Evolutionary conservation across 371 early-diverging fungal species (phyloP), one percentile per base, ranked within the genome.

Genomic region (Mitosporidium daphniae): DNA sequence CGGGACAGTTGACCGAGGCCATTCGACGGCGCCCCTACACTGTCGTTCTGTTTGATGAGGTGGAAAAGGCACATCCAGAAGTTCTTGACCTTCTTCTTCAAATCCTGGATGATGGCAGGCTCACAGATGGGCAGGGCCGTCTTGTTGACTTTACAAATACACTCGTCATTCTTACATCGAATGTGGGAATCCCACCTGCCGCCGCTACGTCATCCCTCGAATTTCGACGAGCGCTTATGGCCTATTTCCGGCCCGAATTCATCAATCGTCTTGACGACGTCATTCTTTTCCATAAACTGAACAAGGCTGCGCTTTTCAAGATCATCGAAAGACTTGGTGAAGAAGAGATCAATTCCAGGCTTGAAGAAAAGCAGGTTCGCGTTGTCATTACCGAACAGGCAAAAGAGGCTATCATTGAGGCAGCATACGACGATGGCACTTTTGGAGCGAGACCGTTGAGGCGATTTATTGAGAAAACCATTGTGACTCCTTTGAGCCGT

Each of bases 241-340:
- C 27, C 4, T 49, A 53, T 25, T 53, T 66, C 20, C 57, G 68
- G 21, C 70, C 71, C 7, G 71, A 73, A 38, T 47, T 74, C 29
- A 45, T 74, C 12, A 74, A 74, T 43, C 48, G 75, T 5, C 57
- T 74, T 17, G 70, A 69, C 29, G 62, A 63, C 30, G 55, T 70
- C 26, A 48, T 68, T n/a, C 39, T 66, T 25, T 74, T 74, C 46
- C 48, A 56, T 23, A 48, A 58, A 11, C 47, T 74, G 6, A 27
- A 29, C 15, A 34, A 23, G 16, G 40, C 40, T 7, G 39, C 51
- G 16, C 47, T 71, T 16, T 33, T 37, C 15, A 33, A 44, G 18
- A 70, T 73, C 23, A 54, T 63, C 16, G 35, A 35, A 13, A 44
- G 58, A 28, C 64, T 62, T 39, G 38, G 68, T 1, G 27, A 28